These are phyloP conservation scores for Podaxis rugospora DNA, from an alignment of 768 basidiomycete genomes.

Conservation along the genomic window DNA sequence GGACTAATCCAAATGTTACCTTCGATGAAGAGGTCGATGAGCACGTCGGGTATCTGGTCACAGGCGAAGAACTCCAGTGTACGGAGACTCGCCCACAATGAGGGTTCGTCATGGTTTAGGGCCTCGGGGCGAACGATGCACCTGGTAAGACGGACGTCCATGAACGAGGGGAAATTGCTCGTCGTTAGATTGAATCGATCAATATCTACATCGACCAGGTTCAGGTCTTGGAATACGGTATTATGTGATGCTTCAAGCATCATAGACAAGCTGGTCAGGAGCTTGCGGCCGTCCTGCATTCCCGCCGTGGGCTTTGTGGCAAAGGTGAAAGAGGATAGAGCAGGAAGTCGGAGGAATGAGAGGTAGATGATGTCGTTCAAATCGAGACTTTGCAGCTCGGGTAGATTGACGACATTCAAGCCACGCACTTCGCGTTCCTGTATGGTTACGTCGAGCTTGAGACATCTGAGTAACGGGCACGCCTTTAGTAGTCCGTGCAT, in stretches of 20 bases:
- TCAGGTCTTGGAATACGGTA: not conserved
- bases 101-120: not conserved
- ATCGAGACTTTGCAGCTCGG: not conserved
- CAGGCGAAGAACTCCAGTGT: not conserved
- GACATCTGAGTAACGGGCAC: not conserved
- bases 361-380: slow-evolving; percentile 10
- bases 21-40: not conserved
- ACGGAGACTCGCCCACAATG: not conserved
- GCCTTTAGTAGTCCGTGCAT: slow-evolving; percentile 8
- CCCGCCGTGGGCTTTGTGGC: not conserved
- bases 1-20: not conserved
- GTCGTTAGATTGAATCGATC: not conserved
- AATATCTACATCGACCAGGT: slow-evolving; percentile 6
- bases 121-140: slow-evolving; percentile 1
- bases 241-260: slow-evolving; percentile 7
- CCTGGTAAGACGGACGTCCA: not conserved
- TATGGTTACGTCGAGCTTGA: slow-evolving; percentile 8
- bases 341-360: slow-evolving; percentile 10
- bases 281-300: slow-evolving; percentile 8
- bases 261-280: slow-evolving; percentile 1
- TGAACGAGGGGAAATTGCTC: slow-evolving; percentile 2
- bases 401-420: not conserved
- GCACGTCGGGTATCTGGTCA: not conserved
- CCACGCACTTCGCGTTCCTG: slow-evolving; percentile 8
- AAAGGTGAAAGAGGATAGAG: slow-evolving; percentile 2